A percentile compares a stretch with the other conserved stretches of the same genome.
Conservation (phyloP, 1,139 yeast species). For the Suhomyces bokatorum region DNA sequence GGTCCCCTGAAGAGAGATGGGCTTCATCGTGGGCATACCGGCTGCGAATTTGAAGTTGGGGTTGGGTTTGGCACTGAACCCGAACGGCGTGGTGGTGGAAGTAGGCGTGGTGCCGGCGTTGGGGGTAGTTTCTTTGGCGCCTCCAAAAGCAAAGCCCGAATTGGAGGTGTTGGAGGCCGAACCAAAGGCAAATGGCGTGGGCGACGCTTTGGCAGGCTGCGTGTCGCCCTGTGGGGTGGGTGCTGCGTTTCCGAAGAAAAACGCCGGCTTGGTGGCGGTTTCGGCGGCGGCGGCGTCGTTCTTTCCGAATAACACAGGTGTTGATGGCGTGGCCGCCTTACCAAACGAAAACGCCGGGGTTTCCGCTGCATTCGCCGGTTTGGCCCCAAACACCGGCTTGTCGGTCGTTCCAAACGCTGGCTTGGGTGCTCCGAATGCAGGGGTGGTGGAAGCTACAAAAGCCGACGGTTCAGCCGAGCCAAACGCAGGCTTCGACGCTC, state of each 20-base stretch:
- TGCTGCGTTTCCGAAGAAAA: slow-evolving; percentile 3
- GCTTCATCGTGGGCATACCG: slow-evolving; percentile 11
- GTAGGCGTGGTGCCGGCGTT: slow-evolving; percentile 2
- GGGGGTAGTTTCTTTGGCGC: slow-evolving; percentile 5
- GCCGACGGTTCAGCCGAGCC: not conserved
- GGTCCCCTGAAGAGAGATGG: slow-evolving; percentile 2
- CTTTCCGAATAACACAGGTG: slow-evolving; percentile 8
- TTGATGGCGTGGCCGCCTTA: slow-evolving; percentile 10
- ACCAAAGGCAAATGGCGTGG: slow-evolving; percentile 15
- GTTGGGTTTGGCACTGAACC: slow-evolving; percentile 7
- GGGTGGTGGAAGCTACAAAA: not conserved
- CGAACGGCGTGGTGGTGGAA: slow-evolving; percentile 8
- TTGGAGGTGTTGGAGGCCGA: slow-evolving; percentile 6
- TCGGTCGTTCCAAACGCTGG: slow-evolving; percentile 1
- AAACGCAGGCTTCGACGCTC: not conserved
- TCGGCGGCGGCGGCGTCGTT: slow-evolving; percentile 1
- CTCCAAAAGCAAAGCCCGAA: slow-evolving; percentile 2
- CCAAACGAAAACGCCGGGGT: slow-evolving; percentile 16
- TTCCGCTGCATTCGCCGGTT: not conserved
- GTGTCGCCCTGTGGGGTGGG: no score
- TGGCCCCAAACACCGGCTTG: slow-evolving; percentile 7
- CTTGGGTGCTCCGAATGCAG: not conserved
- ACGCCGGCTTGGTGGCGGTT: slow-evolving; percentile 6
- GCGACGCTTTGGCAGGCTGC: no score
- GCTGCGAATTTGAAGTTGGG: slow-evolving; percentile 16